phyloP scores from a whole-genome alignment of 2,329 filamentous ascomycete genomes.

The Sporothrix globosa region DNA sequence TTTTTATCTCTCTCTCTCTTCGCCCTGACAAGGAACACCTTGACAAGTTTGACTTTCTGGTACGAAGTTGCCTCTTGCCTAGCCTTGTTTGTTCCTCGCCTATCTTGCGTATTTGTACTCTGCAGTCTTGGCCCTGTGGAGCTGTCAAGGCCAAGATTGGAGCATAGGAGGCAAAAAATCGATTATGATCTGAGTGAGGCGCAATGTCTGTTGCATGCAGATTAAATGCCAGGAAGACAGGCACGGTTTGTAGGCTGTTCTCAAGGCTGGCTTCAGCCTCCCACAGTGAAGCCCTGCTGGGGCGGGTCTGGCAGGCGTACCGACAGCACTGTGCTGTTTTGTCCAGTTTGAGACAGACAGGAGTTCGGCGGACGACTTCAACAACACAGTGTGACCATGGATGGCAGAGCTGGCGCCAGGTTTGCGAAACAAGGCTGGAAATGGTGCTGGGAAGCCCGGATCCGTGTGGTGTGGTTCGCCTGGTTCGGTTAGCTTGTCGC shows the following conservation, averaged over 20 bases:
- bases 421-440: slow-evolving; percentile 9
- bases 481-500: not conserved
- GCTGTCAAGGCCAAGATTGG: slow-evolving; percentile 13
- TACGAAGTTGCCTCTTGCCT: not conserved
- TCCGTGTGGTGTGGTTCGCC: not conserved
- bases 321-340: not conserved
- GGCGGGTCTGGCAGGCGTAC: not conserved
- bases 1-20: too few species aligned
- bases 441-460: not conserved
- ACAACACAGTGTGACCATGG: not conserved
- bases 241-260: not conserved
- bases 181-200: not conserved
- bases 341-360: not conserved
- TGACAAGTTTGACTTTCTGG: not conserved
- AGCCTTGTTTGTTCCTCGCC: not conserved
- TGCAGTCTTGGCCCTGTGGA: not conserved
- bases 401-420: not conserved
- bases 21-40: not conserved
- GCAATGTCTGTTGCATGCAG: slow-evolving; percentile 7
- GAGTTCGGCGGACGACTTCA: not conserved
- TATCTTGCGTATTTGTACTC: not conserved
- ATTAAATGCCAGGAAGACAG: not conserved
- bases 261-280: not conserved
- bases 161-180: slow-evolving; percentile 11
- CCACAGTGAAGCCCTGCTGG: not conserved